Base-by-base conservation (phyloP, 495 filamentous ascomycete genomes). In the Hyaloscypha bicolor region DNA sequence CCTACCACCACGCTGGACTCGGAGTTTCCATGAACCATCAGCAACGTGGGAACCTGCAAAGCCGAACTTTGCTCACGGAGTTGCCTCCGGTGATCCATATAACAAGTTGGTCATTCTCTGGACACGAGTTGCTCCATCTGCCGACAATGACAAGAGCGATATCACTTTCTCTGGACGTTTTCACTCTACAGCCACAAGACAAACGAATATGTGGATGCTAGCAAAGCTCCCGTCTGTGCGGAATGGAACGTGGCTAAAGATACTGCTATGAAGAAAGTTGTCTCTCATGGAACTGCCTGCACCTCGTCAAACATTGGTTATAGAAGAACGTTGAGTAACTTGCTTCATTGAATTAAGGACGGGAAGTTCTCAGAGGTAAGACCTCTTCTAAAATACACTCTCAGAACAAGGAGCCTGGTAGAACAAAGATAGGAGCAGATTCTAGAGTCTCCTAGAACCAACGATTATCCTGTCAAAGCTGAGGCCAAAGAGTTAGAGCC, bases 21-120 rank as follows among this genome's bases (percentile, higher is more conserved):
- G 87, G 84, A 19, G 79, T 90, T 31, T 80, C 82, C 9, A 79
- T 86, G 76, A 42, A 77, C 81, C 22, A 69, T 74, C 8, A 79
- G 79, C 75, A 69, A 76, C 45, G 69, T 85, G 21, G 77, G 78
- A 29, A 68, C 81, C 64, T 76, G 90, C 53, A 25, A 42, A 63
- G 29, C 39, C 67, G 60, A 81, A 82, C 67, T 90, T 91, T 73
- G 91, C 88, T 9, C 89, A 90, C 66, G 86, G 88, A 65, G 82
- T 91, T 12, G 88, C 89, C n/a, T 88, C 85, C 21, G 89, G 89
- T 11, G 89, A 91, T 69, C 89, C 89, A 3, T 90, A 86, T 69
- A 74, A 84, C 19, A 75, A 85, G 70, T 87, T 83, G 22, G 83
- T 91, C 2, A 87, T 91, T 63, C 79, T 91, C 0, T 91, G 88